Conservation (phyloP, 2,329 filamentous ascomycete species). For the Claviceps pazoutovae region DNA sequence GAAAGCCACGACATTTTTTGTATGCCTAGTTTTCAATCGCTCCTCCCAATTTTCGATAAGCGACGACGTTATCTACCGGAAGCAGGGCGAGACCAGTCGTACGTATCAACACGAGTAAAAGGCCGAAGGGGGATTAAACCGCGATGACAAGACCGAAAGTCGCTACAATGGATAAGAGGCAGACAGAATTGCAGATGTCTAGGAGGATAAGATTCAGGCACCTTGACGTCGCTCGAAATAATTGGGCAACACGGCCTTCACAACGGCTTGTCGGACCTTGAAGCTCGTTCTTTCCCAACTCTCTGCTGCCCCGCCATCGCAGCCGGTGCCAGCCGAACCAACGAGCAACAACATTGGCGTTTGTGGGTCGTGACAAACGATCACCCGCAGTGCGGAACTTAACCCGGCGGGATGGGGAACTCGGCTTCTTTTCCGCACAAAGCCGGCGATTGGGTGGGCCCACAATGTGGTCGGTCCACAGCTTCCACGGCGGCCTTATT, state of each 20-base stretch:
- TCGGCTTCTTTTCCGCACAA: too few relatives aligned
- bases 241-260: neutral
- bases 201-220: neutral
- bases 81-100: neutral
- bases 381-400: neutral
- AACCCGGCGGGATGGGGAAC: too few relatives aligned
- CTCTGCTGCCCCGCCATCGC: neutral
- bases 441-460: too few relatives aligned
- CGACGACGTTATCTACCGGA: neutral
- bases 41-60: too few relatives aligned
- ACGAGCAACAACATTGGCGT: neutral
- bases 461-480: too few relatives aligned
- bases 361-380: neutral
- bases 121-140: neutral
- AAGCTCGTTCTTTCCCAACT: neutral
- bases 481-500: too few relatives aligned
- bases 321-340: neutral
- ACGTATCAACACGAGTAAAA: neutral
- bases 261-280: neutral
- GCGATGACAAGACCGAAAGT: neutral
- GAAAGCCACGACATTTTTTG: slow-evolving; percentile 13
- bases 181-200: neutral
- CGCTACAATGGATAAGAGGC: neutral
- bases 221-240: neutral
- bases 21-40: neutral